phyloP scores from a whole-genome alignment of 148 eudicot genomes.

The Nepenthes mirabilis region DNA sequence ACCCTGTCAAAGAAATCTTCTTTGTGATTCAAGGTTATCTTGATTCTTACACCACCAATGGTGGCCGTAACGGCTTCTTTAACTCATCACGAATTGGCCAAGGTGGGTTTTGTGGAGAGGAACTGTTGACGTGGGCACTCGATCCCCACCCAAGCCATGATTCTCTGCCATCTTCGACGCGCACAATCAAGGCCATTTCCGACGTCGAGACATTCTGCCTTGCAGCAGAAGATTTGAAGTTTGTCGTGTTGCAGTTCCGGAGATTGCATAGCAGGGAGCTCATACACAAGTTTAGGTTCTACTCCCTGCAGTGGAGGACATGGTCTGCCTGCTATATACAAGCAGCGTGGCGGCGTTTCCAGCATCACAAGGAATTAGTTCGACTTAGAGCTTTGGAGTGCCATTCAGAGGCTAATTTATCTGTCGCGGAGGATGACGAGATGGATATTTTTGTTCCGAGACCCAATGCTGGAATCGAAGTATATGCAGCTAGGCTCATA shows the following conservation, averaged over 20 bases:
- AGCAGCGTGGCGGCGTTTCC: slow-evolving; percentile 8
- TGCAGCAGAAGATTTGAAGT: slow-evolving; percentile 11
- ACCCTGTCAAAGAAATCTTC: slow-evolving; percentile 13
- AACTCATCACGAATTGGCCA: slow-evolving; percentile 11
- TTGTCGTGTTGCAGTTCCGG: slow-evolving; percentile 12
- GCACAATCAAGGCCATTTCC: slow-evolving; percentile 15
- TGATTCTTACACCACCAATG: slow-evolving; percentile 14
- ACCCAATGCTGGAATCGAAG: slow-evolving; percentile 8
- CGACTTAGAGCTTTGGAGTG: no score
- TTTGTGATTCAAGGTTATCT: slow-evolving; percentile 17
- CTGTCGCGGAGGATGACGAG: not conserved
- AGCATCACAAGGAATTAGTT: not conserved
- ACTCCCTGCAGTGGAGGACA: slow-evolving; percentile 20
- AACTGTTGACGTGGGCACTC: slow-evolving; percentile 20
- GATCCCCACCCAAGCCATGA: not conserved
- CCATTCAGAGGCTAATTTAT: no score
- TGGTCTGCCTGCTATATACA: slow-evolving; percentile 23
- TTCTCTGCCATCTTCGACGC: slow-evolving; percentile 16
- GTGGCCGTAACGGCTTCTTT: slow-evolving; percentile 18
- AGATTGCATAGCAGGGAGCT: slow-evolving; percentile 15
- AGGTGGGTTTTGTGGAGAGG: slow-evolving; percentile 18
- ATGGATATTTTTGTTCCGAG: slow-evolving; percentile 8
- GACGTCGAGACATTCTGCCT: slow-evolving; percentile 15
- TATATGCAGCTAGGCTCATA: slow-evolving; percentile 11
- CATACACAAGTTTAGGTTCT: slow-evolving; percentile 7